Percentiles rank a stretch among this genome's conserved stretches.
Conservation (phyloP, 2,329 filamentous ascomycete species). For the Beauveria pseudobassiana region DNA sequence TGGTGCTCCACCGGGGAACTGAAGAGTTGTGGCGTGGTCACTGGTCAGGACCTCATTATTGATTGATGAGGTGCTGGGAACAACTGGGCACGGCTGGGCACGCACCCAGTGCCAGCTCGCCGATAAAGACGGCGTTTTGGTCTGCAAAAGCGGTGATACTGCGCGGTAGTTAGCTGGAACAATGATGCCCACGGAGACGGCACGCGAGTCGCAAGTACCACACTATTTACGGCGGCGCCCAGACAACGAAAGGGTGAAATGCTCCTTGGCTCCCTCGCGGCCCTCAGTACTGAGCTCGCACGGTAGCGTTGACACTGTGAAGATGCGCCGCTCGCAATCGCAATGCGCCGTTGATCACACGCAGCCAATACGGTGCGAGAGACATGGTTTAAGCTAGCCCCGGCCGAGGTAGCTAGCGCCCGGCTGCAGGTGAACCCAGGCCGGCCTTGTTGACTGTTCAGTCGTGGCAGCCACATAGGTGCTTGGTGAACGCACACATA, state of each 20-base stretch:
- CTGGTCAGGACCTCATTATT: not conserved
- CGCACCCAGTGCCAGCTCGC: not conserved
- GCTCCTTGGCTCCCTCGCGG: not conserved
- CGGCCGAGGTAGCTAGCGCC: slow-evolving; percentile 5
- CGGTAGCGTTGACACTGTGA: not conserved
- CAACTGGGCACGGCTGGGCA: not conserved
- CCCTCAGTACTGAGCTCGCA: not conserved
- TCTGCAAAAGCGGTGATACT: not conserved
- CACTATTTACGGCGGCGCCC: not conserved
- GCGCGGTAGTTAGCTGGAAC: slow-evolving; percentile 2
- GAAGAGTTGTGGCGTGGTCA: not conserved
- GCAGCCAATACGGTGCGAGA: slow-evolving; percentile 4
- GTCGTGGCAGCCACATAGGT: not conserved
- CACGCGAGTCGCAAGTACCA: not conserved
- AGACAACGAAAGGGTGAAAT: not conserved
- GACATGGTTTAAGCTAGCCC: slow-evolving; percentile 9
- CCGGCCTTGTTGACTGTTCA: not conserved
- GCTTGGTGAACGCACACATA: not conserved
- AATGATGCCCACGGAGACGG: not conserved
- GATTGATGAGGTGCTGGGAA: not conserved
- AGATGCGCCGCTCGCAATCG: not conserved
- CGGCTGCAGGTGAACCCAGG: slow-evolving; percentile 1
- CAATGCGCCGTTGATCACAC: slow-evolving; percentile 4
- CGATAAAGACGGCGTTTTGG: not conserved
- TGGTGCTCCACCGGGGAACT: not conserved